phyloP scores from a whole-genome alignment of 2,329 filamentous ascomycete genomes.

The Epicoccum sorghinum region DNA sequence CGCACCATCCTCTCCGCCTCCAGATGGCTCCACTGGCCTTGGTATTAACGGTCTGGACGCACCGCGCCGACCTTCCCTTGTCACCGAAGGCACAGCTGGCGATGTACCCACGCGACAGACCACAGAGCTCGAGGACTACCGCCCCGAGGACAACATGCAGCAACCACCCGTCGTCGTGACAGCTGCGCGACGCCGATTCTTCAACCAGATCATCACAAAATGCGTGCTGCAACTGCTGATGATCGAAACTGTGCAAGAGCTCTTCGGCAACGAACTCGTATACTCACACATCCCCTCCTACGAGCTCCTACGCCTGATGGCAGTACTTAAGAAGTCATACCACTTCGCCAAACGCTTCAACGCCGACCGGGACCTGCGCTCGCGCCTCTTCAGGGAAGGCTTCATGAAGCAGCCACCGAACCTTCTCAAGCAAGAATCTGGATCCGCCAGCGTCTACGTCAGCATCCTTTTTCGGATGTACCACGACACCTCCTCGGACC shows the following conservation, averaged over 20 bases:
- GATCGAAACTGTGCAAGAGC: conserved; percentile 98
- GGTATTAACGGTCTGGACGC: conserved; percentile 51
- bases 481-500: conserved; percentile 82
- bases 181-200: conserved; percentile 89
- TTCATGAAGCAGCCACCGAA: conserved; percentile 99
- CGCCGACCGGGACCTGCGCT: conserved; percentile 92
- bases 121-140: conserved; percentile 80
- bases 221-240: conserved; percentile 97
- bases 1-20: conserved; percentile 32
- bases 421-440: conserved; percentile 93
- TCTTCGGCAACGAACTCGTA: conserved; percentile 96
- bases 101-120: conserved; percentile 44
- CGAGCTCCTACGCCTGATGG: conserved; percentile 91
- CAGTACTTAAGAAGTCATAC: conserved; percentile 91
- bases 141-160: conserved; percentile 70
- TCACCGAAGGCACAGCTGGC: conserved; percentile 42
- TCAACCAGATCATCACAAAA: conserved; percentile 98
- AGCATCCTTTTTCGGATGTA: conserved; percentile 98
- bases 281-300: conserved; percentile 90
- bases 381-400: conserved; percentile 92
- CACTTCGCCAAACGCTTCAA: conserved; percentile 98
- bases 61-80: conserved; percentile 37
- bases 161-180: conserved; percentile 93
- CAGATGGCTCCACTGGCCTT: conserved; percentile 48
- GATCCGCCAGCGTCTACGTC: conserved; percentile 91